A percentile compares a stretch with the other conserved stretches of the same genome.
Evolutionary conservation across 202 grass and related monocot species (phyloP).

Genomic region (Sporobolus alterniflorus): DNA sequence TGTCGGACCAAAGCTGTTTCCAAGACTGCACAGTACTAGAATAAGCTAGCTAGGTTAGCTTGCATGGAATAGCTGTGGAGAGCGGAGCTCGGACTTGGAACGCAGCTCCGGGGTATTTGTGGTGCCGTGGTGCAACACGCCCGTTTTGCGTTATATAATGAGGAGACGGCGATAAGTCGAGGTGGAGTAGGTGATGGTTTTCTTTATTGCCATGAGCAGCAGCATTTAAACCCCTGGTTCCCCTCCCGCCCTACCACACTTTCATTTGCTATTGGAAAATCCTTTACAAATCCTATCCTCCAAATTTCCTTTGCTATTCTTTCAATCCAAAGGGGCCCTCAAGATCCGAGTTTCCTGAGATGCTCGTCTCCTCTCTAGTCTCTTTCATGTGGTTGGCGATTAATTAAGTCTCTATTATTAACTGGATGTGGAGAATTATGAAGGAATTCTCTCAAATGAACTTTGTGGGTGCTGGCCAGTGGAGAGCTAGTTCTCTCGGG

Average conservation of each 20-base stretch:
- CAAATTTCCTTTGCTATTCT: too few relatives aligned
- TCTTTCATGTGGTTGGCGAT: conserved; percentile 34
- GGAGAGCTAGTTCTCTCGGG: neutral
- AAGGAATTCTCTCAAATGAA: neutral
- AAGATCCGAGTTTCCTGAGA: neutral
- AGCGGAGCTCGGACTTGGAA: too few relatives aligned
- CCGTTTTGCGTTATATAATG: conserved; percentile 69
- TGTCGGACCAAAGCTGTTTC: too few relatives aligned
- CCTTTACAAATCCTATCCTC: too few relatives aligned
- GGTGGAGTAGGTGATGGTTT: conserved; percentile 64
- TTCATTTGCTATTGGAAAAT: too few relatives aligned
- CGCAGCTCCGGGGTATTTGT: conserved; percentile 45
- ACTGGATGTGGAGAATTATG: conserved; percentile 36
- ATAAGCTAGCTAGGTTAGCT: neutral
- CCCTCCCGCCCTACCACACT: conserved; percentile 10
- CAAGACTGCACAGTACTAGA: neutral
- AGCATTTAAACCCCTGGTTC: conserved; percentile 60
- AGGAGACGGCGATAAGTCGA: conserved; percentile 30
- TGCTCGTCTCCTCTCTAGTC: neutral
- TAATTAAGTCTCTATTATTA: conserved; percentile 43
- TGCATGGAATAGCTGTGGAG: neutral
- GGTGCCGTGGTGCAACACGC: conserved; percentile 62
- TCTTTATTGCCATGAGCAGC: conserved; percentile 70
- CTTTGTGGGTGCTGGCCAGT: neutral
- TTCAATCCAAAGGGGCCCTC: too few relatives aligned